These are phyloP conservation scores for Apiotrichum porosum DNA, from an alignment of 1,284 basidiomycete species.

Conservation along the genomic window DNA sequence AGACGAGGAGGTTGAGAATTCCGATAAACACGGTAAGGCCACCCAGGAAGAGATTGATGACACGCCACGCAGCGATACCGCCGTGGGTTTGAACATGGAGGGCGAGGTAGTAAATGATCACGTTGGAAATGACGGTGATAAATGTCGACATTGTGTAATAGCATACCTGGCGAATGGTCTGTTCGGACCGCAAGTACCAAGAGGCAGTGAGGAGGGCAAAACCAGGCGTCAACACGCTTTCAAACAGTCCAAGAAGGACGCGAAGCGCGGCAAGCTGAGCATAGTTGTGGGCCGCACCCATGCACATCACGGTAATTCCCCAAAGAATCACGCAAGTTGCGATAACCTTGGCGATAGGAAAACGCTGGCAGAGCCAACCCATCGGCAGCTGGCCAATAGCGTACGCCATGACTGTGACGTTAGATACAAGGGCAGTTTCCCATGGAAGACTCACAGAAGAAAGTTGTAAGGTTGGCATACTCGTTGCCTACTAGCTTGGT, in stretches of 20 bases:
- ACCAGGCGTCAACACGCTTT: slow-evolving; percentile 24
- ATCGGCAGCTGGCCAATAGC: slow-evolving; percentile 24
- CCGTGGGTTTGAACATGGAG: slow-evolving; percentile 10
- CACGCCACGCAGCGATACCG: slow-evolving; percentile 19
- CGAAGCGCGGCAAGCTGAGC: slow-evolving; percentile 9
- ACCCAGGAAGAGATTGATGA: slow-evolving; percentile 26
- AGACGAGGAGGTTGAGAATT: slow-evolving; percentile 12
- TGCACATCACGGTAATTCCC: slow-evolving; percentile 7
- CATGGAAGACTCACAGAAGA: slow-evolving; percentile 1
- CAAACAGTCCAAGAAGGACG: slow-evolving; percentile 19
- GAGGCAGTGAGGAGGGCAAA: slow-evolving; percentile 22
- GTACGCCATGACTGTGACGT: slow-evolving; percentile 16
- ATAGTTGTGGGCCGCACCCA: slow-evolving; percentile 8
- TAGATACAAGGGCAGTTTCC: no score
- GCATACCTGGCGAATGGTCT: slow-evolving; percentile 16
- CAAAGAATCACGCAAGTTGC: slow-evolving; percentile 9
- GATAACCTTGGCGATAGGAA: slow-evolving; percentile 20
- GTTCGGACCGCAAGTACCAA: slow-evolving; percentile 16
- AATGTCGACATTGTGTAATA: slow-evolving; percentile 22
- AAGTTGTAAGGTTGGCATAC: slow-evolving; percentile 19
- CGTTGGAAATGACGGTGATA: background rate
- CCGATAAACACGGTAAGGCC: slow-evolving; percentile 14
- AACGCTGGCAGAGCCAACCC: slow-evolving; percentile 17
- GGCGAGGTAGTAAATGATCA: slow-evolving; percentile 20
- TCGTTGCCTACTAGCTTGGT: slow-evolving; percentile 25